Percentiles rank a stretch among this genome's conserved stretches.
phyloP scores from a whole-genome alignment of 1,284 basidiomycete species.

The Fomitopsis schrenkii region DNA sequence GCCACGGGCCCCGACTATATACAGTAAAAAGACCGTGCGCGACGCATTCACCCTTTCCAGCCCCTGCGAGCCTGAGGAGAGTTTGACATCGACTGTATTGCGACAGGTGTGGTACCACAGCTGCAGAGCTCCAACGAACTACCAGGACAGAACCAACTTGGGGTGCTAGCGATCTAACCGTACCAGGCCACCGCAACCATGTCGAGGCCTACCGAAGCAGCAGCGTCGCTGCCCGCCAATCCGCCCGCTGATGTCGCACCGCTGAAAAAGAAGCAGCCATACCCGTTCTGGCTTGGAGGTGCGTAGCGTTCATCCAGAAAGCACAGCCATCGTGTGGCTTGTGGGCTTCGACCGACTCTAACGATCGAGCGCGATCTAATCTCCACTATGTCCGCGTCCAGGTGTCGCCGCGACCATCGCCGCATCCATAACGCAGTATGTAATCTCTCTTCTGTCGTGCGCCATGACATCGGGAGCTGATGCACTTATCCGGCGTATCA shows the following conservation, averaged over 20 bases:
- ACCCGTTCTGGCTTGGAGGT: conserved; percentile 84
- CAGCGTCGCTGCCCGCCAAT: conserved; percentile 3
- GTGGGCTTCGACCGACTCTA: neutral
- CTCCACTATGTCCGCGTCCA: conserved; percentile 20
- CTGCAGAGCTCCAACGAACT: neutral
- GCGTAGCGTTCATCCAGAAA: conserved; percentile 17
- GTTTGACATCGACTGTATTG: neutral
- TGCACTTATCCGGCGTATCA: neutral
- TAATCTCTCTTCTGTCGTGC: conserved; percentile 6
- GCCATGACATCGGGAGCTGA: conserved; percentile 4
- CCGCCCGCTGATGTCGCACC: conserved; percentile 7
- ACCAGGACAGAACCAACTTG: no score
- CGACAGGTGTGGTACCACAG: neutral
- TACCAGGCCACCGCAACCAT: neutral
- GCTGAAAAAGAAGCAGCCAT: conserved; percentile 54
- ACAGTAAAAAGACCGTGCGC: neutral
- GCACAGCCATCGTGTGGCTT: neutral
- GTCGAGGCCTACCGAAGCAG: conserved; percentile 6
- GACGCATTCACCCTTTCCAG: neutral
- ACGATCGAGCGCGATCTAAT: conserved; percentile 4
- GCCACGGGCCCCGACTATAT: neutral
- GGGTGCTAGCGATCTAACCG: neutral
- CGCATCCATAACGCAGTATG: conserved; percentile 77
- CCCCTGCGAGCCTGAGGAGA: neutral
- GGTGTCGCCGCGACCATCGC: conserved; percentile 79